Base-by-base conservation (phyloP, 805 yeast species). In the Brettanomyces naardenensis region DNA sequence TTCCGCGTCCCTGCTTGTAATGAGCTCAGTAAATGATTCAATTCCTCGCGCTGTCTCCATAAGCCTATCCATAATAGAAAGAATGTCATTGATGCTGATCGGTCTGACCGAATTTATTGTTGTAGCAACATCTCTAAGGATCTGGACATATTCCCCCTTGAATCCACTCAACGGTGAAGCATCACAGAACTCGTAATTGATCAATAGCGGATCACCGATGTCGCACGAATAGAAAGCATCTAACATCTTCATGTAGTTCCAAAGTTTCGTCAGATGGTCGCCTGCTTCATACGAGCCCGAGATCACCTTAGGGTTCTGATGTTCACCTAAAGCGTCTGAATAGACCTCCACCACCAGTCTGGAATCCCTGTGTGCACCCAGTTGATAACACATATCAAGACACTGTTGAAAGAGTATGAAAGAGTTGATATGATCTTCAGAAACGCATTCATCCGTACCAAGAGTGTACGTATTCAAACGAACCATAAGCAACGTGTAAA, bases 151-250 rank as follows among this genome's bases (percentile, higher is more conserved):
- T 23, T 42, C 38, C 6, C 32, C 36, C 25, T 39, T 28, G 28
- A 31, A 33, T 31, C 45, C 51, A 32, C 9, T 15, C 18, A 39
- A 19, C 10, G 32, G 31, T 19, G 44, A 44, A 9, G 14, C 9
- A 18, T 31, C 20, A 22, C 47, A 43, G 19, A 33, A 46, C 3
- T 26, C 34, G 29, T 54, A 51, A 37, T 44, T 44, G n/a, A 54
- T 45, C 29, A 46, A 14, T 25, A 49, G 31, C 6, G 54, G 51
- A 3, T 38, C 28, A 1, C 59, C 59, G 7, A 42, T 28, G 29
- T 32, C 17, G 3, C 45, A 6, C 2, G 58, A 42, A 7, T 31
- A 21, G 9, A 36, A n/a, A 6, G 53, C 44, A 37, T 54, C 59
- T 17, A 34, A 5, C 14, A 42, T 33, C 29, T 43, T 44, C 19